These are phyloP conservation scores for Aspergillus quadrilineatus DNA, from an alignment of 2,329 filamentous ascomycete genomes.

Conservation along the genomic window DNA sequence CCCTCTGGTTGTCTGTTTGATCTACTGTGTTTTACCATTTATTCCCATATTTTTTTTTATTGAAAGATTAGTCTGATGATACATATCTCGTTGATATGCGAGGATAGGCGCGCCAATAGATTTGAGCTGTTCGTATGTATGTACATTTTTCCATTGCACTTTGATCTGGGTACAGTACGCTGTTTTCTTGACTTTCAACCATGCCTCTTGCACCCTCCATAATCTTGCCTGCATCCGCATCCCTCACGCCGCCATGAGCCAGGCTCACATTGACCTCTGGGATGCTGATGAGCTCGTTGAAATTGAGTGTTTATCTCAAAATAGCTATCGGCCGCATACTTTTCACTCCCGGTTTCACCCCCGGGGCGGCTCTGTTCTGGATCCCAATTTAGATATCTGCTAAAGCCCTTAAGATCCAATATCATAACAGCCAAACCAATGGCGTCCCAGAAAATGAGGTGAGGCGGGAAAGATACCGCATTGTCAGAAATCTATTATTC, in stretches of 20 bases:
- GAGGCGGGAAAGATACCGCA: background rate
- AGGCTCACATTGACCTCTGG: too few relatives aligned
- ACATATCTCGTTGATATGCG: slow-evolving; percentile 24
- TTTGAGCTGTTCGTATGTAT: slow-evolving; percentile 22
- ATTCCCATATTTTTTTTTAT: slow-evolving; percentile 13
- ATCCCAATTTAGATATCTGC: too few relatives aligned
- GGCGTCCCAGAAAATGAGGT: background rate
- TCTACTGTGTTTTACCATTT: slow-evolving; percentile 12
- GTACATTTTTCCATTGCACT: slow-evolving; percentile 22
- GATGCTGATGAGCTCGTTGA: too few relatives aligned
- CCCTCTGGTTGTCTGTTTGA: slow-evolving; percentile 36
- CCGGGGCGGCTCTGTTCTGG: too few relatives aligned
- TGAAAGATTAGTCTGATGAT: slow-evolving; percentile 28
- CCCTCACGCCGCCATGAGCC: too few relatives aligned
- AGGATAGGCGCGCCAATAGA: slow-evolving; percentile 34
- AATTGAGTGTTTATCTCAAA: too few relatives aligned
- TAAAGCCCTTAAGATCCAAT: too few relatives aligned
- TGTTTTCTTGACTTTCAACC: slow-evolving; percentile 11
- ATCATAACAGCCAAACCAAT: too few relatives aligned
- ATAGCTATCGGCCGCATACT: too few relatives aligned
- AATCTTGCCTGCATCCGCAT: background rate
- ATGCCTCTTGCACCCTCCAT: background rate
- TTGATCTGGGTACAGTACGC: slow-evolving; percentile 9
- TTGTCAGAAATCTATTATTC: background rate
- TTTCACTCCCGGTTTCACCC: too few relatives aligned